Conservation (phyloP, 192 early-diverging fungal genomes). For the Jimgerdemannia flammicorona region DNA sequence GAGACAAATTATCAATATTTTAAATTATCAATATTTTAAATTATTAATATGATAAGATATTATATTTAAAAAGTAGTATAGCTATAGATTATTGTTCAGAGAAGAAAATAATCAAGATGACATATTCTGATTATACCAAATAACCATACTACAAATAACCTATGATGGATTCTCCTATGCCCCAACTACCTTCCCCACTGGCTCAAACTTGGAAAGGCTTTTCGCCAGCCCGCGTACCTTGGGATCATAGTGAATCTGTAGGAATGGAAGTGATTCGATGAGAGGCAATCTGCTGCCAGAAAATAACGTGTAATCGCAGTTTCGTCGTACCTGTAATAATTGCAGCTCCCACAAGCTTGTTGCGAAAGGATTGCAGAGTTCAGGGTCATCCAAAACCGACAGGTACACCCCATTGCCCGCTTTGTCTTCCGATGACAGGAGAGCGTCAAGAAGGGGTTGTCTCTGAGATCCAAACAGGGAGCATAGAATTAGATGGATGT, state of each 20-base stretch:
- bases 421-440: slow-evolving; percentile 49
- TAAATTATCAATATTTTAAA: too few species aligned
- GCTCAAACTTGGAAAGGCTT: slow-evolving; percentile 33
- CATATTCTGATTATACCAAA: too few species aligned
- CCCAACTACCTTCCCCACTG: slow-evolving; percentile 13
- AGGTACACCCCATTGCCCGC: slow-evolving; percentile 75
- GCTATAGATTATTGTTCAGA: too few species aligned
- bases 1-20: too few species aligned
- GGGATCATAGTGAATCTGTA: slow-evolving; percentile 55
- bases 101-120: too few species aligned
- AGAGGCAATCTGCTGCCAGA: neutral
- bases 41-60: too few species aligned
- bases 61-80: too few species aligned
- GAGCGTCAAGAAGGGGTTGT: slow-evolving; percentile 47
- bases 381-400: slow-evolving; percentile 81
- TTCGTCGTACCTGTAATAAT: slow-evolving; percentile 62
- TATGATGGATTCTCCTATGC: slow-evolving; percentile 3
- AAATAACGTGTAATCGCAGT: neutral
- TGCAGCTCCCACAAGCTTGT: slow-evolving; percentile 86
- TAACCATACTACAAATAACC: too few species aligned
- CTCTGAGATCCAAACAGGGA: slow-evolving; percentile 26
- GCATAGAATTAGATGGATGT: neutral
- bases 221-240: slow-evolving; percentile 44
- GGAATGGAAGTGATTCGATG: neutral
- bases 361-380: slow-evolving; percentile 93